Base-by-base conservation (phyloP, 192 early-diverging fungal species). In the Podila epigama region DNA sequence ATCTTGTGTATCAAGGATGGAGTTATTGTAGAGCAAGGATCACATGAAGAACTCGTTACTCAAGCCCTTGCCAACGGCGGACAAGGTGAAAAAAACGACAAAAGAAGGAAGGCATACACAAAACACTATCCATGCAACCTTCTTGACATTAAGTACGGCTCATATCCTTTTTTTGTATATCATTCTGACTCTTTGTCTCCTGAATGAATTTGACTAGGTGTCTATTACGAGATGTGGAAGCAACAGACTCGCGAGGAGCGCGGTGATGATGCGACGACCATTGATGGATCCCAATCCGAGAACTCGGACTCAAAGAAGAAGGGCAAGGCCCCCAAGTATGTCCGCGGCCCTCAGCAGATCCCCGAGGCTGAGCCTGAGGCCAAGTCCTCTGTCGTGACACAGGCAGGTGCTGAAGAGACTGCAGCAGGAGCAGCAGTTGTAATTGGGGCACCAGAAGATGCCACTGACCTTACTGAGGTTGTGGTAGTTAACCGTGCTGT, bases 211-310 rank as follows among this genome's bases (percentile, higher is more conserved):
- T 20, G 39, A 28, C 18, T 40, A 83, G 92, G 92, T 6, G 86
- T 92, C 2, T 97, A 98, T 68, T 93, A 88, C 63, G 87, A 91
- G 59, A 94, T 97, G 93, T 97, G 95, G 96, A 90, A 91, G 68
- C 91, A 94, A 68, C 95, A 98, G 87, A 82, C 92, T 37, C 79
- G 83, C 5, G 92, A 94, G 58, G 87, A 90, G 11, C 41, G 28
- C 0, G 67, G 63, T 5, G 71, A 75, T 16, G 58, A 50, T n/a
- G 54, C 64, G 4, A 75, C 64, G 1, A 60, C 39, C 0, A 59
- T 75, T 0, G 71, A 75, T 1, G 71, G 71, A 28, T 15, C 48
- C 3, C 10, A 44, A 11, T 75, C 71, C 5, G 71, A 75, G 29
- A 52, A 60, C 20, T 51, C 63, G 10, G 52, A 55, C 5, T 66